Evolutionary conservation across 208 protist genomes (phyloP).

Genomic region (Trypanosoma caninum): DNA sequence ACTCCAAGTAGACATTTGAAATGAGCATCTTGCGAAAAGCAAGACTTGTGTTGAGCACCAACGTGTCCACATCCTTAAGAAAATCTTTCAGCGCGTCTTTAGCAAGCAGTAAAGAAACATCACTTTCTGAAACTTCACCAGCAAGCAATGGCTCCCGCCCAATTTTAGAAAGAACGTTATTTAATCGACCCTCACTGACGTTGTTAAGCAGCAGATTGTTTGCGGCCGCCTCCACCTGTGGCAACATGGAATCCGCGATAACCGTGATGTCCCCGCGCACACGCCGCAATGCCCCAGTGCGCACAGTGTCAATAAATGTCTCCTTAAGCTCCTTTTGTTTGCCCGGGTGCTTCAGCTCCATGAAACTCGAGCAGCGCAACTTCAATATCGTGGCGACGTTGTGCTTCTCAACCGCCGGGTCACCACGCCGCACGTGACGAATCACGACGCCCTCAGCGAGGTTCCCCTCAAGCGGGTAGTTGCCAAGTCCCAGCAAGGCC

Average conservation of each 20-base stretch:
- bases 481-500: conserved; percentile 77
- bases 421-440: conserved; percentile 70
- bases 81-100: conserved; percentile 90
- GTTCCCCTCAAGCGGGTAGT: conserved; percentile 87
- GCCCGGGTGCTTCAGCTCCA: conserved; percentile 88
- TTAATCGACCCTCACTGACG: conserved; percentile 79
- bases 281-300: conserved; percentile 58
- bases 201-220: conserved; percentile 81
- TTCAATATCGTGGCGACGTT: conserved; percentile 87
- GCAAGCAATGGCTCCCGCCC: conserved; percentile 69
- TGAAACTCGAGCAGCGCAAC: conserved; percentile 82
- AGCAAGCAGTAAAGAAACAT: conserved; percentile 69
- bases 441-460: conserved; percentile 88
- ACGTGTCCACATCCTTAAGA: conserved; percentile 70
- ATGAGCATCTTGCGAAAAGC: conserved; percentile 81
- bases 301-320: conserved; percentile 85
- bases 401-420: conserved; percentile 54
- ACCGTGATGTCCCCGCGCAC: conserved; percentile 65
- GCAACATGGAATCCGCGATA: conserved; percentile 73
- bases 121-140: conserved; percentile 45
- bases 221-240: conserved; percentile 74
- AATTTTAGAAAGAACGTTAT: conserved; percentile 82
- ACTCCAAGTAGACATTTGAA: conserved; percentile 68
- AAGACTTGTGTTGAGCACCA: conserved; percentile 79
- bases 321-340: conserved; percentile 89